These are phyloP conservation scores for Colletotrichum orchidophilum DNA, from an alignment of 2,329 filamentous ascomycete species.

Conservation along the genomic window DNA sequence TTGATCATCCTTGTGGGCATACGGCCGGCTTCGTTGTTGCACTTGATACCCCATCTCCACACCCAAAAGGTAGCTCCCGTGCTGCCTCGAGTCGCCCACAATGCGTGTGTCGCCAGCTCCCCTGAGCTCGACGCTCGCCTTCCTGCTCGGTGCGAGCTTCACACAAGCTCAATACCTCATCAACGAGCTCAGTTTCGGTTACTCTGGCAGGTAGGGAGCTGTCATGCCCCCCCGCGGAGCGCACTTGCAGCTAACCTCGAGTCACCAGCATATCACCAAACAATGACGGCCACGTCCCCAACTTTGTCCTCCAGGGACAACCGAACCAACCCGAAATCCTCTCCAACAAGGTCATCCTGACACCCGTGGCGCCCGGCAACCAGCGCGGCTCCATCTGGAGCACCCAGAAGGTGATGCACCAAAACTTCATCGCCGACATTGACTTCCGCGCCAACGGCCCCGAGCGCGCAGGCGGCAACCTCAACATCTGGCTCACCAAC, in stretches of 20 bases:
- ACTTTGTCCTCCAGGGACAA: constrained; percentile 64
- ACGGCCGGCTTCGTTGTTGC: constrained; percentile 29
- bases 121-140: constrained; percentile 46
- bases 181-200: constrained; percentile 81
- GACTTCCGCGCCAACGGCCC: constrained; percentile 89
- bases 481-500: constrained; percentile 91
- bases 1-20: constrained; percentile 26
- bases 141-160: constrained; percentile 56
- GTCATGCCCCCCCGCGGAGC: not conserved
- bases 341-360: constrained; percentile 92
- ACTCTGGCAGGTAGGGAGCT: constrained; percentile 66
- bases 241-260: not conserved
- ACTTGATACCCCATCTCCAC: constrained; percentile 19
- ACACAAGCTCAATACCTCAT: constrained; percentile 73
- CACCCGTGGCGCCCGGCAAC: constrained; percentile 86
- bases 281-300: constrained; percentile 51
- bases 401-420: constrained; percentile 66
- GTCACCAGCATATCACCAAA: constrained; percentile 34
- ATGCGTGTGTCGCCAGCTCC: constrained; percentile 51
- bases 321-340: constrained; percentile 71
- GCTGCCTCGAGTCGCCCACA: constrained; percentile 37
- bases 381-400: constrained; percentile 86
- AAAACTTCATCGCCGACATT: constrained; percentile 84
- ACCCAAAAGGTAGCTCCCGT: constrained; percentile 7
- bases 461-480: constrained; percentile 85